Base-by-base conservation (phyloP, 2,329 filamentous ascomycete genomes). In the Talaromyces verruculosus region DNA sequence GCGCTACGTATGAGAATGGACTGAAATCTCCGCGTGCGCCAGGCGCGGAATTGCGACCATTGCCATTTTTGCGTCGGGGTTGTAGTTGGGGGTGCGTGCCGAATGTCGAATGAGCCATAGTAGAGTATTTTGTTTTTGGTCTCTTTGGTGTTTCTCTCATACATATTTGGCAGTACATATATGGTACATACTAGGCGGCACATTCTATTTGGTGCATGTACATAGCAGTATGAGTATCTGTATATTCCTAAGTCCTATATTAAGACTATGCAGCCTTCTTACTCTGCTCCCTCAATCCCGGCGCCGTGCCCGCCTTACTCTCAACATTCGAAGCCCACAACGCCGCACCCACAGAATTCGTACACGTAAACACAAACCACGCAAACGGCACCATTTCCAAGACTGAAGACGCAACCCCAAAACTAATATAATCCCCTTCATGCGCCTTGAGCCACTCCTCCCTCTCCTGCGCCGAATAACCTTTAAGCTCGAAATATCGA, bases 281-380 rank as follows among this genome's bases (percentile, higher is more conserved):
- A 8, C 70, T 71, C 66, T 75, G 67, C 47, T 76, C 74, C 33
- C 70, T 68, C 49, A 76, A 67, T 8, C 66, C 68, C 33, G 75
- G 69, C 35, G 74, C 71, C 30, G 74, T 77, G 70, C 41, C 70
- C 69, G 69, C 67, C 71, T 67, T 64, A 65, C 77, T 80, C 77
- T 96, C 92, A 66, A 96, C 86, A 76, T 96, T 93, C 19, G 92
- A 91, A 47, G 94, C 93, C 93, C 93, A 97, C n/a, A 98, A 81
- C 7, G 94, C 94, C 63, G 93, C 94, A 7, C 93, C 94, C 66
- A 96, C 92, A 1, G 91, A 90, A 77, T 97, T 97, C 17, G 93
- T 97, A 77, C 96, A 97, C 0, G 90, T 85, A 74, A 97, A 96
- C 67, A 94, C 84, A 63, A 97, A 90, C 5, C 91, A 93, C 6